Percentiles rank a stretch among this genome's conserved stretches.
Conservation (phyloP, 768 basidiomycete genomes). For the Mycena chlorophos region DNA sequence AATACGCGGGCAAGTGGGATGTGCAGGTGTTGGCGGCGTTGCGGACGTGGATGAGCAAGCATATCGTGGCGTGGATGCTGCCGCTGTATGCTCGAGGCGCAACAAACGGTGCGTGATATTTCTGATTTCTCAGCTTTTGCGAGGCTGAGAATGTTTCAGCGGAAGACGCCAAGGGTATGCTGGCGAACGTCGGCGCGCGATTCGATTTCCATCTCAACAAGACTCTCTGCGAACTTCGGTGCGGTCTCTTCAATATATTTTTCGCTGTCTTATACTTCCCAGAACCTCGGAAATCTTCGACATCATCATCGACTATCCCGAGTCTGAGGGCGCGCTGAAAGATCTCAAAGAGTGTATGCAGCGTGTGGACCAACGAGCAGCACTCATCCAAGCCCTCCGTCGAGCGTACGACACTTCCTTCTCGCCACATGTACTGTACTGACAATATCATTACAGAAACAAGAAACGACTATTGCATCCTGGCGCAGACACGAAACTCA, state of each 20-base stretch:
- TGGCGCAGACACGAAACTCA: slow-evolving; percentile 91
- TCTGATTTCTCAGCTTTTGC: slow-evolving; percentile 7
- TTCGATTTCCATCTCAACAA: slow-evolving; percentile 95
- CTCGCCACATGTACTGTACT: not conserved
- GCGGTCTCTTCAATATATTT: slow-evolving; percentile 18
- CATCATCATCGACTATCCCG: slow-evolving; percentile 93
- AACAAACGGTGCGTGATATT: slow-evolving; percentile 50
- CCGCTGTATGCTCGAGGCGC: slow-evolving; percentile 74
- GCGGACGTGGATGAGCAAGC: slow-evolving; percentile 75
- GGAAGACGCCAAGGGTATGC: slow-evolving; percentile 68
- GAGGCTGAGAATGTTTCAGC: slow-evolving; percentile 38
- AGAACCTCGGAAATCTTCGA: slow-evolving; percentile 88
- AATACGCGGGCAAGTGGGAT: slow-evolving; percentile 71
- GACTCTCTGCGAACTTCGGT: slow-evolving; percentile 86
- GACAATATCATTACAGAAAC: slow-evolving; percentile 51
- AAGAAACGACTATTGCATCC: slow-evolving; percentile 89
- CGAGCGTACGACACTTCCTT: slow-evolving; percentile 58
- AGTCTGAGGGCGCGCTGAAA: slow-evolving; percentile 78
- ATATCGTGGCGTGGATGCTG: slow-evolving; percentile 84
- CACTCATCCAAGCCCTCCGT: slow-evolving; percentile 75
- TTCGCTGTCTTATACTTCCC: not conserved
- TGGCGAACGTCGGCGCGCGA: slow-evolving; percentile 75
- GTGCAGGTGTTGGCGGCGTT: slow-evolving; percentile 60
- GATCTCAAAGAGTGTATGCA: slow-evolving; percentile 87
- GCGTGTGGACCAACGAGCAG: slow-evolving; percentile 76